Conservation (phyloP, 2,329 filamentous ascomycete genomes). For the Stachybotrys chartarum region DNA sequence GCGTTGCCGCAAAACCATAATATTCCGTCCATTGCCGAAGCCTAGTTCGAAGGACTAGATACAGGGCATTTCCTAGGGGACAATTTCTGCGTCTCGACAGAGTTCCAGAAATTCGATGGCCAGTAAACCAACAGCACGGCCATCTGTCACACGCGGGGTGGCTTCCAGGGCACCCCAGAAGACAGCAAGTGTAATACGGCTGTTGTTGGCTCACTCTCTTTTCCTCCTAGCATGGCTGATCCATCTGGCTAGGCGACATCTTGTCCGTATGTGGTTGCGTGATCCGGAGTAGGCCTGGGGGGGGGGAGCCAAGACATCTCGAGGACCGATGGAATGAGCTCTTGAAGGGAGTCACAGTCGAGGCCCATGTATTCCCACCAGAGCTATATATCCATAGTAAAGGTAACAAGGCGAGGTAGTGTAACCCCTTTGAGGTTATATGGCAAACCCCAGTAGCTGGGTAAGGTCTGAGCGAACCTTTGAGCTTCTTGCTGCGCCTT, state of each 20-base stretch:
- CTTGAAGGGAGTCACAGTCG: conserved; percentile 43
- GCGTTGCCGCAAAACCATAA: conserved; percentile 42
- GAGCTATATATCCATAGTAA: conserved; percentile 33
- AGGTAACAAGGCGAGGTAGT: conserved; percentile 7
- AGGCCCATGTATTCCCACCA: conserved; percentile 48
- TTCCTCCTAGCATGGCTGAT: too few species aligned
- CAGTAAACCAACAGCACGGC: conserved; percentile 49
- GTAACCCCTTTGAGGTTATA: background rate
- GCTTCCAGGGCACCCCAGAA: conserved; percentile 36
- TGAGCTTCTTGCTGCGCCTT: background rate
- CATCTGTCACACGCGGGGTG: conserved; percentile 44
- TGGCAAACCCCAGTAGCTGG: background rate
- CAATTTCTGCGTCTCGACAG: conserved; percentile 33
- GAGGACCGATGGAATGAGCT: conserved; percentile 43
- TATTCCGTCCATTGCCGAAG: conserved; percentile 50
- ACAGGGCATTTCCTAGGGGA: conserved; percentile 42
- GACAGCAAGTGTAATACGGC: conserved; percentile 27
- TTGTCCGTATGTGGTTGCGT: conserved; percentile 42
- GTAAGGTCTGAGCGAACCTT: too few species aligned
- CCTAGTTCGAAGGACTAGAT: conserved; percentile 46
- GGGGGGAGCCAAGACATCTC: conserved; percentile 34
- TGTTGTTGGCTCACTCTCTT: background rate
- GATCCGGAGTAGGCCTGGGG: conserved; percentile 43
- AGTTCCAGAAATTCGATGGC: conserved; percentile 44
- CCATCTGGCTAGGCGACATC: conserved; percentile 27